Evolutionary conservation across 2,329 filamentous ascomycete genomes (phyloP).

Genomic region (Sarocladium strictum): DNA sequence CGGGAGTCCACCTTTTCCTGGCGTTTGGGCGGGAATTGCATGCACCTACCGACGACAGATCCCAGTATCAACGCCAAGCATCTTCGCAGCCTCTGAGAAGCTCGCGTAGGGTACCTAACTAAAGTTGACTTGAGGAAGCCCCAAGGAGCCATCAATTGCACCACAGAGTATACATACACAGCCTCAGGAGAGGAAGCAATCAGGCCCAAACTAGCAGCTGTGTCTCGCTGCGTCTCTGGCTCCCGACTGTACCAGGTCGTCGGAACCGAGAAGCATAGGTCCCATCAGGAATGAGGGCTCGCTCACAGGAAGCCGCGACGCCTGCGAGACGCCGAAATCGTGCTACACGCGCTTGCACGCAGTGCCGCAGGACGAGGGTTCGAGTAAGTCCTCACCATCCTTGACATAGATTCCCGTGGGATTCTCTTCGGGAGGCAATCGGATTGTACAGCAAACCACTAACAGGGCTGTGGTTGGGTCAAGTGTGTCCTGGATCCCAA

Average conservation of each 20-base stretch:
- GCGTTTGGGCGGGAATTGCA: too few species aligned
- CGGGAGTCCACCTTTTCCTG: not conserved
- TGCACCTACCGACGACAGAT: too few species aligned
- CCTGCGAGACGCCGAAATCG: conserved; percentile 10
- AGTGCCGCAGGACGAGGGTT: conserved; percentile 10
- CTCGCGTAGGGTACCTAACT: too few species aligned
- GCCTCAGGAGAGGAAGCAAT: too few species aligned
- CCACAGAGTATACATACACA: not conserved
- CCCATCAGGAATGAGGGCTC: not conserved
- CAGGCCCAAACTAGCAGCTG: not conserved
- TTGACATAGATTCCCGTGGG: not conserved
- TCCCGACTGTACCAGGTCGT: not conserved
- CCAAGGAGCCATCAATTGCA: too few species aligned
- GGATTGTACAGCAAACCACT: not conserved
- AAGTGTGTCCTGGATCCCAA: conserved; percentile 9
- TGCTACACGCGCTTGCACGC: conserved; percentile 10
- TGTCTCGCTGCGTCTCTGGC: not conserved
- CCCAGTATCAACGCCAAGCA: too few species aligned
- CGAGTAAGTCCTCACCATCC: conserved; percentile 3
- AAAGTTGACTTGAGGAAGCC: too few species aligned
- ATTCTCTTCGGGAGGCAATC: not conserved
- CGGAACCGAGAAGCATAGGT: not conserved
- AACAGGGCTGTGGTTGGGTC: not conserved
- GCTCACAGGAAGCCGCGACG: not conserved
- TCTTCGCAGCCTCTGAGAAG: too few species aligned